Conservation (phyloP, 208 protist genomes). For the Crithidia bombi region DNA sequence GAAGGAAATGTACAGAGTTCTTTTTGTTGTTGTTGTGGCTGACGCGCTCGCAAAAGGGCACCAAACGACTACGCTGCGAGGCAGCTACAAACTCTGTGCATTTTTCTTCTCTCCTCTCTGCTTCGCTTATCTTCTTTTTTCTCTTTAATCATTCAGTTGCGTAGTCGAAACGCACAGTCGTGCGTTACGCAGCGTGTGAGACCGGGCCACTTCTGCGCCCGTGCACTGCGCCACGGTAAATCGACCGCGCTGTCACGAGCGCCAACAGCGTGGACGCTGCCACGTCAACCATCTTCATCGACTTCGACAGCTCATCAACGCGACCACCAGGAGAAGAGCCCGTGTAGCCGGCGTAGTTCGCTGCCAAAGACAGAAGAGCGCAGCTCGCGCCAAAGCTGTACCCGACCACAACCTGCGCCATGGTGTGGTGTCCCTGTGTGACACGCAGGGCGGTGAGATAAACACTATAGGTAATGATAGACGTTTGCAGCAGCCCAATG, state of each 20-base stretch:
- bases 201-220: background rate
- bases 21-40: no score
- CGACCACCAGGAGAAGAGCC: constrained; percentile 37
- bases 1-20: no score
- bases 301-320: constrained; percentile 42
- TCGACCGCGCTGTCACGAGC: background rate
- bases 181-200: background rate
- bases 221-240: constrained; percentile 4
- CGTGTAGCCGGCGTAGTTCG: constrained; percentile 44
- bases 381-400: constrained; percentile 34
- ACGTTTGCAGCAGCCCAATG: constrained; percentile 28
- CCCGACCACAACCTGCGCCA: constrained; percentile 52
- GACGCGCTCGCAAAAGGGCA: background rate
- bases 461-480: constrained; percentile 39
- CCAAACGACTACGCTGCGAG: no score
- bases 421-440: constrained; percentile 50
- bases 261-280: constrained; percentile 22
- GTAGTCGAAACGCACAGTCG: no score
- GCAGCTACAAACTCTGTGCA: no score
- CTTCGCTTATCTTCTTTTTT: background rate
- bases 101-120: no score
- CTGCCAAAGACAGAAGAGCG: constrained; percentile 21
- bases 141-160: no score
- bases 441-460: constrained; percentile 49
- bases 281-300: constrained; percentile 25